Percentiles rank a stretch among this genome's conserved stretches.
phyloP scores from a whole-genome alignment of 768 basidiomycete species.

The Rhizopogon vulgaris region DNA sequence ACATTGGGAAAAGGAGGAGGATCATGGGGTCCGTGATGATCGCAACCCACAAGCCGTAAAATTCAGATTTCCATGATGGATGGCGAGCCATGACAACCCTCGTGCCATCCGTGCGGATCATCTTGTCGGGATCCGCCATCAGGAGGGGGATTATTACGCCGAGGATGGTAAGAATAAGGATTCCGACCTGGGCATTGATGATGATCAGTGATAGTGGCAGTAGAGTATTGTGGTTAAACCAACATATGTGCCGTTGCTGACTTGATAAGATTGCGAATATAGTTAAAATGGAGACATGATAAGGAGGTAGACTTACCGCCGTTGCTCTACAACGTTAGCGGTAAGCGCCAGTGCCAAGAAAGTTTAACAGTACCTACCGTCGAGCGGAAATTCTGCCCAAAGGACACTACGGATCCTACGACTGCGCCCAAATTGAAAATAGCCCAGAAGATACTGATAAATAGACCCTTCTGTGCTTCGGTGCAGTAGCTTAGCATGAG shows the following conservation, averaged over 20 bases:
- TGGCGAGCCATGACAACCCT: constrained; percentile 57
- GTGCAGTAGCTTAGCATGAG: constrained; percentile 78
- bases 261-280: constrained; percentile 23
- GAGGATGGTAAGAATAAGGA: constrained; percentile 61
- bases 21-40: constrained; percentile 66
- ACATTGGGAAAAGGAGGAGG: constrained; percentile 75
- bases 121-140: constrained; percentile 66
- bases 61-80: constrained; percentile 69
- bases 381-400: constrained; percentile 65
- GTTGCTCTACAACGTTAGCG: constrained; percentile 12
- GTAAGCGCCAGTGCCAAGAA: neutral
- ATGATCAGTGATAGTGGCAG: constrained; percentile 40
- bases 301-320: constrained; percentile 15
- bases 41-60: constrained; percentile 61
- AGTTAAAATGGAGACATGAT: neutral
- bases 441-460: constrained; percentile 72
- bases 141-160: constrained; percentile 59
- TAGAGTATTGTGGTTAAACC: constrained; percentile 16
- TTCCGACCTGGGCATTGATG: constrained; percentile 22
- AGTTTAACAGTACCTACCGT: constrained; percentile 32
- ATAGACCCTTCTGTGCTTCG: constrained; percentile 66
- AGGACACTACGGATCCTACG: constrained; percentile 65
- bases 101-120: constrained; percentile 70
- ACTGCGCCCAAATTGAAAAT: constrained; percentile 81
- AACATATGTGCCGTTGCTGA: constrained; percentile 70